Conservation (phyloP, 2,329 filamentous ascomycete species). For the Aureobasidium namibiae region DNA sequence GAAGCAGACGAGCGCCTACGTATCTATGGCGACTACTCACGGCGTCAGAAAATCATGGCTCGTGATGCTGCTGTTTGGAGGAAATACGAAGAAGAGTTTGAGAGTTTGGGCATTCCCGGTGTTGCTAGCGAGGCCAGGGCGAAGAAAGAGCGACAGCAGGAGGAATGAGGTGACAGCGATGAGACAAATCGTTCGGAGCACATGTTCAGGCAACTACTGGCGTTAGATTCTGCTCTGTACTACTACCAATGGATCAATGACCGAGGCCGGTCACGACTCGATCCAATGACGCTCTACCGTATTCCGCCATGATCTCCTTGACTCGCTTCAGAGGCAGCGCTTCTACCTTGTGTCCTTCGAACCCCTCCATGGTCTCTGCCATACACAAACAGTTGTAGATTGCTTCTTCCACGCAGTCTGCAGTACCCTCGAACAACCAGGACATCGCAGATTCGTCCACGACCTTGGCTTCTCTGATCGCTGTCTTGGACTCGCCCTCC, state of each 20-base stretch:
- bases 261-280: not conserved
- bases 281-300: not conserved
- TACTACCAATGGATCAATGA: not conserved
- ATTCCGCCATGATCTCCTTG: not conserved
- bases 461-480: not conserved
- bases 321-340: not conserved
- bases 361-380: not conserved
- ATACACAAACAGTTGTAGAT: not conserved
- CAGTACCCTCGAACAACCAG: not conserved
- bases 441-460: not conserved
- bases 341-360: not conserved
- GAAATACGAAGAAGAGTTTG: constrained; percentile 54
- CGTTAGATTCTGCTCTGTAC: not conserved
- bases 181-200: not conserved
- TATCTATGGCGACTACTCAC: constrained; percentile 56
- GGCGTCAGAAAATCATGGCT: constrained; percentile 55
- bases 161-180: not conserved
- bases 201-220: not conserved
- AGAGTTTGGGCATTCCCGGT: constrained; percentile 26
- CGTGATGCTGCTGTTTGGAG: constrained; percentile 62
- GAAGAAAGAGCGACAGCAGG: not conserved
- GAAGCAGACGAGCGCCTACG: constrained; percentile 64
- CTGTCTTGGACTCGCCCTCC: not conserved
- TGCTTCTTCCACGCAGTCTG: not conserved
- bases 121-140: constrained; percentile 7